A percentile compares a stretch with the other conserved stretches of the same genome.
Evolutionary conservation across 805 yeast species (phyloP).

Genomic region (Teunomyces tritomae): DNA sequence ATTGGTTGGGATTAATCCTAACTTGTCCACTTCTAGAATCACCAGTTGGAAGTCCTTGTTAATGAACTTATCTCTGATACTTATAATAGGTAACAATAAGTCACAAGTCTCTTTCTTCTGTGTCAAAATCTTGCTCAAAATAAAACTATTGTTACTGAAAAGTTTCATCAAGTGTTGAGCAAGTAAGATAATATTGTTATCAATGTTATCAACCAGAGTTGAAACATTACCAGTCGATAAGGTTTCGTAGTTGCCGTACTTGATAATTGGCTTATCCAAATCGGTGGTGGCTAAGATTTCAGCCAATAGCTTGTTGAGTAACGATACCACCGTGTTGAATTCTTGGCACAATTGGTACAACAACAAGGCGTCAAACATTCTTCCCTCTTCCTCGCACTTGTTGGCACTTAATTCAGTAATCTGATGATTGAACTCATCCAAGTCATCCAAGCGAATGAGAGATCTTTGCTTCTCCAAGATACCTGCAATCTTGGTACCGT

Average conservation of each 20-base stretch:
- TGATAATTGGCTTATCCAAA: constrained; percentile 53
- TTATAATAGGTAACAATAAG: constrained; percentile 61
- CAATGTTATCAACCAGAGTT: constrained; percentile 35
- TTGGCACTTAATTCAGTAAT: constrained; percentile 84
- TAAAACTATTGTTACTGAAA: constrained; percentile 56
- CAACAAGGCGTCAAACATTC: constrained; percentile 78
- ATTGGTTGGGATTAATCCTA: constrained; percentile 65
- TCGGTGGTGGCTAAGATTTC: constrained; percentile 74
- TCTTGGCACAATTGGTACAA: constrained; percentile 88
- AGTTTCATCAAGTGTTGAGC: constrained; percentile 44
- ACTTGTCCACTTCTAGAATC: constrained; percentile 50
- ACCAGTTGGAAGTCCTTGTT: constrained; percentile 58
- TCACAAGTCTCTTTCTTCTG: constrained; percentile 64
- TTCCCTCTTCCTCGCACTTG: constrained; percentile 88
- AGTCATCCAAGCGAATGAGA: constrained; percentile 56
- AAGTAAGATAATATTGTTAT: constrained; percentile 46
- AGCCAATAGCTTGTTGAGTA: constrained; percentile 74
- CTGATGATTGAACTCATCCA: constrained; percentile 58
- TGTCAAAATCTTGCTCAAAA: constrained; percentile 52
- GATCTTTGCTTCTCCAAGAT: constrained; percentile 74
- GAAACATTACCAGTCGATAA: constrained; percentile 16
- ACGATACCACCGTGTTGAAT: constrained; percentile 71
- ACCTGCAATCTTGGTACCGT: constrained; percentile 80
- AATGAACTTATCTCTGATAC: constrained; percentile 60
- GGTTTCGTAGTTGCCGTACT: constrained; percentile 37